Evolutionary conservation across 2,329 filamentous ascomycete genomes (phyloP).

Genomic region (Stemphylium vesicarium): DNA sequence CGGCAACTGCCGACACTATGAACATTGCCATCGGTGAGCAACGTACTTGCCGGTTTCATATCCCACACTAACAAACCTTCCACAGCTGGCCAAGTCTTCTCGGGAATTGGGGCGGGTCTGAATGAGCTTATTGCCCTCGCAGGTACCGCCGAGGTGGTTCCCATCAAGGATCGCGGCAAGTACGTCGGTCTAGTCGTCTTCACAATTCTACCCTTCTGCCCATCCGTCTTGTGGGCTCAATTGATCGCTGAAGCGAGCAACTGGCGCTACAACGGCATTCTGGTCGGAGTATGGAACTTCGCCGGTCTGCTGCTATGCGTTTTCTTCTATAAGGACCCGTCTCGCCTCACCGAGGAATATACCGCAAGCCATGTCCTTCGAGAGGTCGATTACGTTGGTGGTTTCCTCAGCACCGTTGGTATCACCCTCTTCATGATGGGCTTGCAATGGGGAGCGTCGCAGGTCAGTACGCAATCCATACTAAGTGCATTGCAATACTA

Average conservation of each 20-base stretch:
- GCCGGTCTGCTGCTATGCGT: slow-evolving; percentile 59
- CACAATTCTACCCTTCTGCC: slow-evolving; percentile 68
- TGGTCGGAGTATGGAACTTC: slow-evolving; percentile 61
- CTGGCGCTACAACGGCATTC: slow-evolving; percentile 63
- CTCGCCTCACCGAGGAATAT: slow-evolving; percentile 49
- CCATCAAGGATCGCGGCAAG: slow-evolving; percentile 67
- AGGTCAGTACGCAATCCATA: slow-evolving; percentile 21
- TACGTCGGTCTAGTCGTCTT: slow-evolving; percentile 67
- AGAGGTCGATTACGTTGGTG: slow-evolving; percentile 44
- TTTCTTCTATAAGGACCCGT: slow-evolving; percentile 52
- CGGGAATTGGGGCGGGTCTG: slow-evolving; percentile 70
- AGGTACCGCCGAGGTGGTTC: slow-evolving; percentile 71
- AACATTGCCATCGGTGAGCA: slow-evolving; percentile 39
- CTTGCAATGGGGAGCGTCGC: slow-evolving; percentile 47
- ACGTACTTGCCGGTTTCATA: background rate
- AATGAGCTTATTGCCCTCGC: slow-evolving; percentile 73
- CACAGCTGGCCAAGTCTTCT: slow-evolving; percentile 53
- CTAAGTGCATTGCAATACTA: slow-evolving; percentile 34
- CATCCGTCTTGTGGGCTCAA: slow-evolving; percentile 67
- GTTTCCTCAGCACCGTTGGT: slow-evolving; percentile 37
- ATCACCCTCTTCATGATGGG: slow-evolving; percentile 48
- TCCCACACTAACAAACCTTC: slow-evolving; percentile 1
- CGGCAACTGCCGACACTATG: slow-evolving; percentile 38
- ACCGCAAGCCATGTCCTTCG: slow-evolving; percentile 38
- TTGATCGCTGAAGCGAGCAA: slow-evolving; percentile 57